Conservation (phyloP, 257 asterid species). For the Catharanthus roseus region DNA sequence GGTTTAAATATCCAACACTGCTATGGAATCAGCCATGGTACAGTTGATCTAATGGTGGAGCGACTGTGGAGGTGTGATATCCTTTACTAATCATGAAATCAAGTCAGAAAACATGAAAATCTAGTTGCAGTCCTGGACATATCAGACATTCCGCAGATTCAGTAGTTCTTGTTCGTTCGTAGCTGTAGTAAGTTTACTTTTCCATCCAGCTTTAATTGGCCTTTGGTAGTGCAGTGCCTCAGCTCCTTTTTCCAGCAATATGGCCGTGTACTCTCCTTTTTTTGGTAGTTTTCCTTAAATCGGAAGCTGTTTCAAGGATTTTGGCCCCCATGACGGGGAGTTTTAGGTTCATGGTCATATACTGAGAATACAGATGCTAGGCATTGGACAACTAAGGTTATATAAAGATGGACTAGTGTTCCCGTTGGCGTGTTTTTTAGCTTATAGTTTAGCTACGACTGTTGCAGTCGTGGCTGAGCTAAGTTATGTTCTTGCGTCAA, state of each 20-base stretch:
- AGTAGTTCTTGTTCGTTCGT: conserved; percentile 18
- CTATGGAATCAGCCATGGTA: conserved; percentile 38
- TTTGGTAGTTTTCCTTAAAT: conserved; percentile 44
- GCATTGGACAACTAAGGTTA: conserved; percentile 34
- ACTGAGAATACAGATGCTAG: conserved; percentile 37
- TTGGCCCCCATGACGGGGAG: conserved; percentile 21
- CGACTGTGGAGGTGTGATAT: conserved; percentile 82
- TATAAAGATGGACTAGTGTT: conserved; percentile 23
- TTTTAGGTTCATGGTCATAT: conserved; percentile 33
- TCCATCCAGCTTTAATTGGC: conserved; percentile 39
- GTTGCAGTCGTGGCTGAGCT: conserved; percentile 10
- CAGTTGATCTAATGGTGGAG: conserved; percentile 49
- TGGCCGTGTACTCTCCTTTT: conserved; percentile 31
- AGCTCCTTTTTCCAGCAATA: conserved; percentile 48
- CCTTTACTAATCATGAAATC: conserved; percentile 35
- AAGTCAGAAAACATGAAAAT: neutral
- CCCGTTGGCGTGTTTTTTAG: conserved; percentile 30
- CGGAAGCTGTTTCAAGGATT: conserved; percentile 51
- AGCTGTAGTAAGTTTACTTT: conserved; percentile 35
- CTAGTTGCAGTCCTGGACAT: conserved; percentile 12
- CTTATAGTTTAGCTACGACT: conserved; percentile 23
- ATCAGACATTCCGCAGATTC: conserved; percentile 18
- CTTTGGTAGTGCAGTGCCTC: conserved; percentile 29
- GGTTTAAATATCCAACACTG: conserved; percentile 81
- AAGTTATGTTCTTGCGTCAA: conserved; percentile 13